Evolutionary conservation across 2,329 filamentous ascomycete genomes (phyloP).

Genomic region (Penicillium freii): DNA sequence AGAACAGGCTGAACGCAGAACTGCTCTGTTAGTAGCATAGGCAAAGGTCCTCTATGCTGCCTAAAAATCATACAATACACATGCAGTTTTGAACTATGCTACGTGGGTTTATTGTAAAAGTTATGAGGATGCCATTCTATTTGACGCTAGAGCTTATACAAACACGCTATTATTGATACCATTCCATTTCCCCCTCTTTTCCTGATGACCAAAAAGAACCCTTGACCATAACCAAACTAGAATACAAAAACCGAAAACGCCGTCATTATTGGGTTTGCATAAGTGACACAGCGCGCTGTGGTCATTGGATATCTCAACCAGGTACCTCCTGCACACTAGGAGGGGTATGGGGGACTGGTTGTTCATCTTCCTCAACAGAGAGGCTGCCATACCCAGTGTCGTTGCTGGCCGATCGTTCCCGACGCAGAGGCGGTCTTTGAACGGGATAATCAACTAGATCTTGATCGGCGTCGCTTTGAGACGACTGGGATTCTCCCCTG

Average conservation of each 20-base stretch:
- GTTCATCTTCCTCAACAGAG: constrained; percentile 22
- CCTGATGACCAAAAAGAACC: not conserved
- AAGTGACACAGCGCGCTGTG: not conserved
- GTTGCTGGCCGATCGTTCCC: constrained; percentile 37
- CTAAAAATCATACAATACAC: not conserved
- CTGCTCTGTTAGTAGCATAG: not conserved
- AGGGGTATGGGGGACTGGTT: constrained; percentile 5
- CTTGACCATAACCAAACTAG: not conserved
- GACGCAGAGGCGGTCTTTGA: constrained; percentile 12
- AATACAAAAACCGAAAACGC: constrained; percentile 15
- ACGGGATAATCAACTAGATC: constrained; percentile 6
- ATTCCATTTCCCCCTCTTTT: constrained; percentile 3
- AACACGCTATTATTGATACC: constrained; percentile 1
- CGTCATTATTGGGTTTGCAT: constrained; percentile 5
- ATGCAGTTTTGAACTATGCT: not conserved
- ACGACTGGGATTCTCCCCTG: constrained; percentile 13
- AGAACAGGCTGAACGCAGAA: not conserved
- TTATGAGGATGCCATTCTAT: not conserved
- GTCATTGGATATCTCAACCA: not conserved
- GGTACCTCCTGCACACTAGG: constrained; percentile 11
- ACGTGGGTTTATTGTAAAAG: not conserved
- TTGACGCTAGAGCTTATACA: not conserved
- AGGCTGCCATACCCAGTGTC: constrained; percentile 43
- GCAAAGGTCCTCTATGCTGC: not conserved
- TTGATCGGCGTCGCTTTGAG: constrained; percentile 22